Conservation (phyloP, 495 filamentous ascomycete genomes). For the Penicillium simplicissimum region DNA sequence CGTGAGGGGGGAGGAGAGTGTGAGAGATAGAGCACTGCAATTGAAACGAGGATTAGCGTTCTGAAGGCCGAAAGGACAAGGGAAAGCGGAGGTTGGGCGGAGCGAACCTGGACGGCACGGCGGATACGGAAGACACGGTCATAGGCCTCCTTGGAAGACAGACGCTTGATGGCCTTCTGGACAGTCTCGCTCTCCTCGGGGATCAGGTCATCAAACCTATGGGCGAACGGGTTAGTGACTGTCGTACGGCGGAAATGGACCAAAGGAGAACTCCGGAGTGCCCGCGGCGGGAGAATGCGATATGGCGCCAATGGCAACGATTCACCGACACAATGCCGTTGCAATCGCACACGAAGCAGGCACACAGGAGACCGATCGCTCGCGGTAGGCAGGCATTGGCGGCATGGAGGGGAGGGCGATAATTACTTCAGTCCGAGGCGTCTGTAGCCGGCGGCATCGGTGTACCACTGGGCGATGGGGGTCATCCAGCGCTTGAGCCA, state of each 20-base stretch:
- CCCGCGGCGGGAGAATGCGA: constrained; percentile 25
- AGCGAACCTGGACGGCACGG: constrained; percentile 83
- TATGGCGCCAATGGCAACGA: constrained; percentile 8
- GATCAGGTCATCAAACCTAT: constrained; percentile 89
- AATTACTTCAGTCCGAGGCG: constrained; percentile 85
- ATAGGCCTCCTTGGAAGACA: constrained; percentile 85
- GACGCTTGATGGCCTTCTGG: constrained; percentile 83
- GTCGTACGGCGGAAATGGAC: constrained; percentile 2
- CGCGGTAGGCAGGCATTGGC: constrained; percentile 13
- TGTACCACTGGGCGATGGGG: constrained; percentile 83
- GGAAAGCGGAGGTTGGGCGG: constrained; percentile 6
- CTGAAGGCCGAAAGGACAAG: constrained; percentile 4
- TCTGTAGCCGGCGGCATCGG: constrained; percentile 84
- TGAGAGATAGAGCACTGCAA: constrained; percentile 76
- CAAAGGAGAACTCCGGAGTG: constrained; percentile 22
- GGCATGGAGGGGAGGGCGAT: constrained; percentile 17
- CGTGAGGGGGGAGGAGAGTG: constrained; percentile 75
- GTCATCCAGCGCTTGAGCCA: constrained; percentile 76
- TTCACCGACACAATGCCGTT: neutral
- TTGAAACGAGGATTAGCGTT: constrained; percentile 30
- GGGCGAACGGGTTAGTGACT: constrained; percentile 24
- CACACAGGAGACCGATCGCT: constrained; percentile 11
- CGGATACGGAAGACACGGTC: constrained; percentile 96
- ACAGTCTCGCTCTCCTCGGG: constrained; percentile 85
- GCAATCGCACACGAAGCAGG: neutral